phyloP scores from a whole-genome alignment of 768 basidiomycete species.

The Kondoa malvinella region DNA sequence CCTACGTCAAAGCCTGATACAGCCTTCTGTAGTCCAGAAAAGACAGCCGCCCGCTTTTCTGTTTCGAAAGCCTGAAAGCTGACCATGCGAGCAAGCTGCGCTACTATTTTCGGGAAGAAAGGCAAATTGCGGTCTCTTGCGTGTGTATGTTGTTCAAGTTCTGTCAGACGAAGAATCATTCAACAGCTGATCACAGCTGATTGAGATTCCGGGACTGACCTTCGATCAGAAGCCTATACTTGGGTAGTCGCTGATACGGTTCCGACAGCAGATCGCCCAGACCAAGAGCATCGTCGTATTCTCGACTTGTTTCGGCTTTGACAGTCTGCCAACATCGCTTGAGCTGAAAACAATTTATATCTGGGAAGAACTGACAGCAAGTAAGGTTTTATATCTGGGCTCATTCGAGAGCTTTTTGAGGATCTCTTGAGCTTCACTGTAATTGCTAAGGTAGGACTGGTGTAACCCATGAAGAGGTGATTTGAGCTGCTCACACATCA shows the following conservation, averaged over 20 bases:
- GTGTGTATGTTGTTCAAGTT: conserved; percentile 68
- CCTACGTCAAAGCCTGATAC: conserved; percentile 70
- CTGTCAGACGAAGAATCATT: too few species aligned
- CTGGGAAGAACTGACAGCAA: not conserved
- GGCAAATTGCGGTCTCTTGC: conserved; percentile 57
- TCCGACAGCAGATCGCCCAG: conserved; percentile 49
- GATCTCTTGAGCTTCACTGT: not conserved
- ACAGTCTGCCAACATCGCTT: not conserved
- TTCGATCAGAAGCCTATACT: conserved; percentile 82
- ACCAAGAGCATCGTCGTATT: not conserved
- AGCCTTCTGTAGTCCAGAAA: conserved; percentile 65
- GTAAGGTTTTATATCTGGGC: not conserved
- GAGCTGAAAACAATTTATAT: not conserved
- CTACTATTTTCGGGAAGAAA: conserved; percentile 66
- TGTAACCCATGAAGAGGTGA: not conserved
- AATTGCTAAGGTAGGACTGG: not conserved
- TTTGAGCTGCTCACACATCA: too few species aligned
- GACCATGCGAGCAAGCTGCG: conserved; percentile 77
- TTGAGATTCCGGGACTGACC: conserved; percentile 22
- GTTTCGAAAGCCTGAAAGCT: conserved; percentile 79
- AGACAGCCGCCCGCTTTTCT: conserved; percentile 70
- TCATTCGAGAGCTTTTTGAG: not conserved
- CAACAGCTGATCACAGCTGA: too few species aligned
- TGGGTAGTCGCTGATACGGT: conserved; percentile 84
- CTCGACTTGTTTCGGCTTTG: not conserved